Conservation (phyloP, 2,329 filamentous ascomycete genomes). For the Fusarium protoensiforme region DNA sequence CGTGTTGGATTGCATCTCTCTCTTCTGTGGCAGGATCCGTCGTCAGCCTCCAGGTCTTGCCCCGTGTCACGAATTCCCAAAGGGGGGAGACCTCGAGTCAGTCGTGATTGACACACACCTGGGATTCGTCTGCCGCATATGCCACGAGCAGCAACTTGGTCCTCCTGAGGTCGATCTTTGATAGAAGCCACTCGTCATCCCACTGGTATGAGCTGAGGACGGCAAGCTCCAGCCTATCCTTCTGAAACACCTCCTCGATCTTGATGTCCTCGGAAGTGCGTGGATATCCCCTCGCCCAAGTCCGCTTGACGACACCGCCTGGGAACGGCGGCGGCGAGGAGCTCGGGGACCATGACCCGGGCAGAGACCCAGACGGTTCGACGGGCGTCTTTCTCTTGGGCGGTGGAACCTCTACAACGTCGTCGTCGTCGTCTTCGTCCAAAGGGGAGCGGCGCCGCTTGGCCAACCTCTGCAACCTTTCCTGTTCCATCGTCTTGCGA, state of each 20-base stretch:
- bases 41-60: constrained; percentile 33
- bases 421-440: constrained; percentile 41
- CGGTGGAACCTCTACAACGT: constrained; percentile 44
- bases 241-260: constrained; percentile 87
- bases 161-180: constrained; percentile 70
- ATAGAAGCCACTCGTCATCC: constrained; percentile 82
- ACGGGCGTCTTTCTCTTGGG: constrained; percentile 38
- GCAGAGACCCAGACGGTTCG: constrained; percentile 15
- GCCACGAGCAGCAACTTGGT: constrained; percentile 73
- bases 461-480: constrained; percentile 76
- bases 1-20: constrained; percentile 60
- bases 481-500: constrained; percentile 86
- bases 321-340: constrained; percentile 54
- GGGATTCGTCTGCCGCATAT: constrained; percentile 62
- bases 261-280: constrained; percentile 79
- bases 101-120: constrained; percentile 54
- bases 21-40: constrained; percentile 48
- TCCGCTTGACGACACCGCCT: constrained; percentile 80
- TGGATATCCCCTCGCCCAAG: constrained; percentile 74
- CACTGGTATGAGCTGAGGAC: constrained; percentile 90
- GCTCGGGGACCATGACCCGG: not conserved
- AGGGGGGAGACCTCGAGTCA: constrained; percentile 9
- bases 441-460: constrained; percentile 58
- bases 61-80: constrained; percentile 4
- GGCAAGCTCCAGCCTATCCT: constrained; percentile 76